Percentiles rank a stretch among this genome's conserved stretches.
phyloP scores from a whole-genome alignment of 192 early-diverging fungal species.

The Coemansia sp. region DNA sequence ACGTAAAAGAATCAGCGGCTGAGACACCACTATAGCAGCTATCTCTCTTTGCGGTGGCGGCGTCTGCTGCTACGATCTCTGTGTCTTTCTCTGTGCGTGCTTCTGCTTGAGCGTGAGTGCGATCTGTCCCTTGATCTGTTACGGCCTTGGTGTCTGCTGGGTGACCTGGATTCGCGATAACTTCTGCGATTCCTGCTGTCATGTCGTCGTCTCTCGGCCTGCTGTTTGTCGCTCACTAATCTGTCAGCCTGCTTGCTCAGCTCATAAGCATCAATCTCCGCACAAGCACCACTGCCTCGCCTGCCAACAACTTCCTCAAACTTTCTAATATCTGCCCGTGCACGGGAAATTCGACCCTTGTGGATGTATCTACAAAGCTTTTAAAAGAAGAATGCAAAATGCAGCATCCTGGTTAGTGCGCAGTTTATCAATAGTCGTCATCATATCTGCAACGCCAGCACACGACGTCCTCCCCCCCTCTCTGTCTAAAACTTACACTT shows the following conservation, averaged over 20 bases:
- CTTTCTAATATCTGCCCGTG: conserved; percentile 8
- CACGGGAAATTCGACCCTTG: conserved; percentile 1
- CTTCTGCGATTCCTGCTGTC: not conserved
- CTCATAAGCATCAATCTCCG: not conserved
- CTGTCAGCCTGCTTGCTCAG: not conserved
- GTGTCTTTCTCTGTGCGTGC: not conserved
- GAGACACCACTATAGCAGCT: not conserved
- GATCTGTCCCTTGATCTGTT: not conserved
- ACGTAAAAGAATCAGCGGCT: not conserved
- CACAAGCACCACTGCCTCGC: not conserved
- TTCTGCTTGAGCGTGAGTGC: not conserved
- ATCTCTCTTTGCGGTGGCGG: not conserved
- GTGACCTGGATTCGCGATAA: not conserved
- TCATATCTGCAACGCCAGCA: not conserved
- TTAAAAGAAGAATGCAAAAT: not conserved
- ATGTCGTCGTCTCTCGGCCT: conserved; percentile 8
- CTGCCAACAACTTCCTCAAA: not conserved
- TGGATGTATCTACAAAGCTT: conserved; percentile 11
- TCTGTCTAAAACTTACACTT: conserved; percentile 14
- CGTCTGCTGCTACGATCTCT: not conserved
- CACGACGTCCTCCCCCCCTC: not conserved
- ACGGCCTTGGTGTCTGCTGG: not conserved
- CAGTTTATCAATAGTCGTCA: no score
- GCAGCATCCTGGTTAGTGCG: no score
- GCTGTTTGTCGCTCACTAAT: not conserved